Evolutionary conservation across 1,284 basidiomycete species (phyloP).

Genomic region (Stereum hirsutum): DNA sequence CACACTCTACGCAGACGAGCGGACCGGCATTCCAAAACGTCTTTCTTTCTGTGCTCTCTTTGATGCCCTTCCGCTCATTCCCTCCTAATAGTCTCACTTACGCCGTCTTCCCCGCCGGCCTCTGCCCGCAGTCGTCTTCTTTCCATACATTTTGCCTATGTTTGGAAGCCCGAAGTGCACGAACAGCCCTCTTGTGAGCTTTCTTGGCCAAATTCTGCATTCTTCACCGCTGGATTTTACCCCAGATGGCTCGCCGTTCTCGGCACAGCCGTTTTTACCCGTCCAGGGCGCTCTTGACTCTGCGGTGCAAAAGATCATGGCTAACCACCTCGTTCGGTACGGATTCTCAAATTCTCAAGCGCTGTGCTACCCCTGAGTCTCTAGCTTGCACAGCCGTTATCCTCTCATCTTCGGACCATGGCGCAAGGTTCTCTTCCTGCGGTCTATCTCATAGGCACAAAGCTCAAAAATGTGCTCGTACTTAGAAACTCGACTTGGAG

Average conservation of each 20-base stretch:
- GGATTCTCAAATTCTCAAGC: background rate
- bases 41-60: background rate
- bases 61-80: background rate
- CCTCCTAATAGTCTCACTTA: constrained; percentile 9
- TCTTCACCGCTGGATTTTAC: background rate
- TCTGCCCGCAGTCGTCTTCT: constrained; percentile 4
- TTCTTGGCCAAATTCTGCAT: background rate
- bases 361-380: background rate
- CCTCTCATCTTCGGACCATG: constrained; percentile 65
- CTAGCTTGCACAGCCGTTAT: constrained; percentile 42
- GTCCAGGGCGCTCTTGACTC: constrained; percentile 40
- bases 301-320: constrained; percentile 43
- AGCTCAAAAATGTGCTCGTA: background rate
- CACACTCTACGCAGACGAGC: constrained; percentile 17
- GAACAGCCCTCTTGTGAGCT: background rate
- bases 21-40: constrained; percentile 8
- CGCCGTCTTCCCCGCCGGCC: constrained; percentile 3
- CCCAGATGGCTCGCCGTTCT: constrained; percentile 24
- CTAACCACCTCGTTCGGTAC: constrained; percentile 51
- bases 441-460: constrained; percentile 3
- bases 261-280: constrained; percentile 38
- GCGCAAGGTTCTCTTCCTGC: constrained; percentile 37
- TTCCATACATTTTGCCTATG: constrained; percentile 10
- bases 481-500: constrained; percentile 52
- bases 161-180: constrained; percentile 9